Conservation (phyloP, 2,329 filamentous ascomycete species). For the Botrytis pseudocinerea region DNA sequence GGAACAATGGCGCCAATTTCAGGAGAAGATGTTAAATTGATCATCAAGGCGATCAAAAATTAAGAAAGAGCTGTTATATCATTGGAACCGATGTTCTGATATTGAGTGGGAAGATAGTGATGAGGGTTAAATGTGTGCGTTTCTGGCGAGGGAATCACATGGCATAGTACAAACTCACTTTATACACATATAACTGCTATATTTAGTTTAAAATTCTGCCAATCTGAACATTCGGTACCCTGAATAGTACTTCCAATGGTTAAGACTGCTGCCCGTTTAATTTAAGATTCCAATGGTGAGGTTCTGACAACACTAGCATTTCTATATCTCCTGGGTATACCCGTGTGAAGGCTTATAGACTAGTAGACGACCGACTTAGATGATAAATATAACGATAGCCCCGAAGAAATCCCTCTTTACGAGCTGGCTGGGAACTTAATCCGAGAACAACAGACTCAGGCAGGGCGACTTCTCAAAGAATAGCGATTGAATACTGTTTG, state of each 20-base stretch:
- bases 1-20: conserved; percentile 3
- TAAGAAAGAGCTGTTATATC: neutral
- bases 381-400: neutral
- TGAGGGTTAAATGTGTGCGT: neutral
- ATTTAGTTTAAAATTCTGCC: neutral
- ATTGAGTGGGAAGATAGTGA: neutral
- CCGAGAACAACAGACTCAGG: neutral
- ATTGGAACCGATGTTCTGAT: neutral
- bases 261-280: neutral
- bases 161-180: neutral
- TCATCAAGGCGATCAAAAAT: neutral
- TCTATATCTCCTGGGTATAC: fast-evolving
- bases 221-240: neutral
- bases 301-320: neutral
- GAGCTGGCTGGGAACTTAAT: no score
- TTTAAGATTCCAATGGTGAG: neutral
- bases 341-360: neutral
- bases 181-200: neutral
- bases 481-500: neutral
- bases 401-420: neutral
- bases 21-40: neutral
- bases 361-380: neutral
- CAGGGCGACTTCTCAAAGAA: neutral
- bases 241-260: neutral
- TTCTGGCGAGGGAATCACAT: neutral